Evolutionary conservation across 257 asterid species (phyloP), one percentile per base, ranked within the genome.

Genomic region (Plectranthus barbatus): DNA sequence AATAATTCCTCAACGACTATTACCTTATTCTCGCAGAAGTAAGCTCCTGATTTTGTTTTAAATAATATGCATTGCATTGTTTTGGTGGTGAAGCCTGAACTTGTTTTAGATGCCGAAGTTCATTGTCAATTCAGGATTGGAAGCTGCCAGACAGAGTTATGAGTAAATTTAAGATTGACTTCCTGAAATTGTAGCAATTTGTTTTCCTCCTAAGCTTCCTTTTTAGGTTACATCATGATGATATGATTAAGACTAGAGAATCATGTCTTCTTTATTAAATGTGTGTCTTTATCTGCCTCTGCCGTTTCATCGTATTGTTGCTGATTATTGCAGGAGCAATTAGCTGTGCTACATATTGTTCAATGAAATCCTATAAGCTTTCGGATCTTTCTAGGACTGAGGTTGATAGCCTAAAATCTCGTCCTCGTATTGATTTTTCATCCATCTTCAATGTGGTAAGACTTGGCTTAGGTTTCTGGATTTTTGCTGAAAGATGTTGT

Each of bases 371-470:
- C 18, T 87, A 86, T 58, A 90, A 71, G 87, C 80, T 92, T 60
- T 85, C 95, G 4, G 95, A 89, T 59, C 99, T 92, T 61, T 68
- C 78, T 51, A 73, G 69, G 61, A 74, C 79, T 1, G 93, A 89
- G 94, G 95, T 87, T 72, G 83, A 86, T 76, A 72, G 74, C 69
- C 97, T 92, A 54, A 86, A 85, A 75, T 76, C 86, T 74, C 99
- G 97, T 21, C 97, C 97, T 20, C 89, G 96, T 18, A 87, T 92
- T 66, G 95, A 89, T 70, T 92, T 92, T 66, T 64, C 87, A 65
- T 89, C 97, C 31, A 84, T 89, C 71, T 92, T 92, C 68, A 46
- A 70, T 67, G 80, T 79, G 80, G 99, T 87, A 80, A 85, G 96
- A 56, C 68, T 67, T 60, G 44, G 57, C 14, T 31, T 21, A 10